A percentile compares a stretch with the other conserved stretches of the same genome.
These are phyloP conservation scores for Papilionanthe hybrid DNA, from an alignment of 116 monocot genomes.

Conservation along the genomic window DNA sequence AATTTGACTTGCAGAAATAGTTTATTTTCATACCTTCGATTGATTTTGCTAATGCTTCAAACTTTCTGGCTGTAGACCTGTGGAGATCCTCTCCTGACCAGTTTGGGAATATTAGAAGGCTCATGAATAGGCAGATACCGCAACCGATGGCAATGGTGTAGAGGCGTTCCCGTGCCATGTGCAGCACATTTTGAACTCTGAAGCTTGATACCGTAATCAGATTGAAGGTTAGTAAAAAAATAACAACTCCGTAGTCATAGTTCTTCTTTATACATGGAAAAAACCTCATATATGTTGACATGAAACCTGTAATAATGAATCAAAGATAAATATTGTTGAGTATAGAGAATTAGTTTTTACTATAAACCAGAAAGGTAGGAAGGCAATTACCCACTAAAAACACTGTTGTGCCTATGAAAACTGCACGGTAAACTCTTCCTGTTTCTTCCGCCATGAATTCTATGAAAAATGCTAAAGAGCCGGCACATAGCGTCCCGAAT, in stretches of 20 bases:
- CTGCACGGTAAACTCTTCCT: constrained; percentile 37
- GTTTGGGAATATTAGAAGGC: constrained; percentile 55
- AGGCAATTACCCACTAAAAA: constrained; percentile 44
- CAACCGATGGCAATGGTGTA: constrained; percentile 73
- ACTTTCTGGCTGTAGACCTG: constrained; percentile 45
- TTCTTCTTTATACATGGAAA: constrained; percentile 64
- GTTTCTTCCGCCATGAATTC: constrained; percentile 41
- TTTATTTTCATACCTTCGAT: constrained; percentile 44
- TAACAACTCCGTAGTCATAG: constrained; percentile 66
- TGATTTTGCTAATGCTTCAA: constrained; percentile 57
- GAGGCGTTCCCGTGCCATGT: constrained; percentile 42
- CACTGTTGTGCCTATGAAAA: constrained; percentile 60
- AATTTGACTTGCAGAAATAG: neutral
- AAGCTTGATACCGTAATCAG: constrained; percentile 72
- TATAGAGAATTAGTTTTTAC: too few species aligned
- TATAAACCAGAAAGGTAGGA: neutral
- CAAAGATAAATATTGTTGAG: neutral
- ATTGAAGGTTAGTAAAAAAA: constrained; percentile 86
- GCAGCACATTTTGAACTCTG: constrained; percentile 37
- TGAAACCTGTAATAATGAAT: constrained; percentile 37
- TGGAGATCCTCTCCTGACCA: constrained; percentile 86
- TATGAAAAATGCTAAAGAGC: constrained; percentile 57
- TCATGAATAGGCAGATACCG: constrained; percentile 60
- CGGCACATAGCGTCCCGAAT: constrained; percentile 59
- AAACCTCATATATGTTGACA: constrained; percentile 59